Evolutionary conservation across 257 asterid genomes (phyloP).

Genomic region (Solanum raphanifolium): DNA sequence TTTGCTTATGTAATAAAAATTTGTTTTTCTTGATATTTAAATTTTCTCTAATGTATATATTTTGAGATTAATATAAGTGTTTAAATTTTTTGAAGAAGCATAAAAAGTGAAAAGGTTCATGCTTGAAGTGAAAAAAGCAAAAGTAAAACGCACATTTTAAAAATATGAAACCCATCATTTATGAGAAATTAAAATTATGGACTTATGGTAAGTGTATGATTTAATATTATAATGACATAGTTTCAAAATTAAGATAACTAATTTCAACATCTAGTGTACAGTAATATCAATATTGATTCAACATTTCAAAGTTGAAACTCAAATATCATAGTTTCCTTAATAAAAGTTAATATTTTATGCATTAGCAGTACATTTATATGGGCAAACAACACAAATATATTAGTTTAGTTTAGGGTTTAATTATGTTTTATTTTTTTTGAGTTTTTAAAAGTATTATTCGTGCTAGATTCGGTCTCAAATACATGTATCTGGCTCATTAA

Average conservation of each 20-base stretch:
- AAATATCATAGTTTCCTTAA: background rate
- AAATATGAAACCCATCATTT: background rate
- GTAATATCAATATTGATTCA: background rate
- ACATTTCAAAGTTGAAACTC: background rate
- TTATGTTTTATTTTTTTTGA: too few species aligned
- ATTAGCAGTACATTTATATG: background rate
- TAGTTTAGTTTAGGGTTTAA: too few species aligned
- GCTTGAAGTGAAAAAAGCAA: background rate
- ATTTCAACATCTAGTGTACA: background rate
- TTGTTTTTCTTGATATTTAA: background rate
- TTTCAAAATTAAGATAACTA: too few species aligned
- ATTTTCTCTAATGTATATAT: background rate
- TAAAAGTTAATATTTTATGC: background rate
- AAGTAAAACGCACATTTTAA: background rate
- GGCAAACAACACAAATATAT: background rate
- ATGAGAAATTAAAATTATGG: background rate
- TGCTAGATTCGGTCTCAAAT: background rate
- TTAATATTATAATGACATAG: too few species aligned
- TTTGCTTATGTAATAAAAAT: background rate
- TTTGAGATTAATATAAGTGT: background rate
- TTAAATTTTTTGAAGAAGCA: background rate
- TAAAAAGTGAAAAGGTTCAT: background rate
- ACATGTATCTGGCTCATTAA: background rate
- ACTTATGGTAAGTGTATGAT: background rate
- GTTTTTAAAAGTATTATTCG: too few species aligned